Evolutionary conservation across 306 rosid genomes (phyloP), one percentile per base, ranked within the genome.

Genomic region (Spatholobus suberectus): DNA sequence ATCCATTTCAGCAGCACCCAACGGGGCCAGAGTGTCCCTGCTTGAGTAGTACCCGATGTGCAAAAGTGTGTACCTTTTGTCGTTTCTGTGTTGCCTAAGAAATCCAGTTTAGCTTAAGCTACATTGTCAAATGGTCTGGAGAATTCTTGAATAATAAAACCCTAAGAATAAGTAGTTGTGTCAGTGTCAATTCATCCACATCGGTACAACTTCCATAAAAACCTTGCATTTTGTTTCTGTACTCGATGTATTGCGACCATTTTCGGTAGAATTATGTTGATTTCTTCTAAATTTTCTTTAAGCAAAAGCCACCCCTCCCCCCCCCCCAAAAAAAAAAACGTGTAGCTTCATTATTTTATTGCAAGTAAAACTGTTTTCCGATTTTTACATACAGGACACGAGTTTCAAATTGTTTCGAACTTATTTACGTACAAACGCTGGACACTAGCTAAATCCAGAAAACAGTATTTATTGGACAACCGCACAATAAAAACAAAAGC

Each of bases 401-500:
- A 72, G 8, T 17, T 52, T 32, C 74, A 59, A 35, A 63, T 72
- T 59, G 26, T 23, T 51, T 41, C 46, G 7, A 34, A 52, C 68
- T 61, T 44, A 18, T 4, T 51, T 79, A 49, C 52, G 26, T 38
- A 32, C 66, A 49, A 62, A 69, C n/a, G 55, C 54, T 18, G 78
- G 49, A 7, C 66, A 21, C 43, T 11, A 5, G 38, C 62, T 35
- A 40, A 77, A 68, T 79, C 55, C 18, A 70, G 23, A 65, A 47
- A 40, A 57, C 46, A 55, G 32, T n/a, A 9, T 23, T 38, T 4
- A 73, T 4, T 71, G 26, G 47, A 77, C 61, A 35, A 27, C 71
- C 34, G 38, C 72, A 47, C 11, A 6, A 40, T 20, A 38, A n/a
- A 74, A 73, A 57, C 52, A 67, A 29, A 43, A 78, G 46, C 74